Evolutionary conservation across 768 basidiomycete genomes (phyloP).

Genomic region (Tricholoma sp.): DNA sequence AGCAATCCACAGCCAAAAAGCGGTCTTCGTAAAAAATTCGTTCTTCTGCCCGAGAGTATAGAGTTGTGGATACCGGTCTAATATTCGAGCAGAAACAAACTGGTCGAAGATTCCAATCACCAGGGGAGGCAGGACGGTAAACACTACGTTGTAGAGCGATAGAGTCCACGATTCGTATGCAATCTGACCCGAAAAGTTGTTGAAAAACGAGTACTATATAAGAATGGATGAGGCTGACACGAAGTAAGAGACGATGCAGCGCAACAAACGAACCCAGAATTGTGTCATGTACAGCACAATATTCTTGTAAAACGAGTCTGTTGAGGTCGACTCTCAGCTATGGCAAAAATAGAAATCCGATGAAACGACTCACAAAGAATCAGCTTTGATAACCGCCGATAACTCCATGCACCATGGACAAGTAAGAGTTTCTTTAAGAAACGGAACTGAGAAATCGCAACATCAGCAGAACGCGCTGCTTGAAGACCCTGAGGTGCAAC

Average conservation of each 20-base stretch:
- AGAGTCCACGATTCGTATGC: conserved; percentile 99
- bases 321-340: not conserved
- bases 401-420: conserved; percentile 99
- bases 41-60: conserved; percentile 95
- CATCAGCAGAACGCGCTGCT: conserved; percentile 96
- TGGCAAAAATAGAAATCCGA: conserved; percentile 3
- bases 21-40: conserved; percentile 83
- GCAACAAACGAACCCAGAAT: conserved; percentile 71
- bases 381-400: conserved; percentile 89
- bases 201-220: conserved; percentile 93
- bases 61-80: conserved; percentile 95
- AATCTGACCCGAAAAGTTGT: conserved; percentile 98
- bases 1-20: conserved; percentile 89
- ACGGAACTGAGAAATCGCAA: conserved; percentile 97
- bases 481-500: conserved; percentile 71
- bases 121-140: conserved; percentile 92
- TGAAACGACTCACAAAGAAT: conserved; percentile 73
- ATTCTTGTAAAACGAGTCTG: conserved; percentile 99
- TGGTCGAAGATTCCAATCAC: conserved; percentile 99
- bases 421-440: conserved; percentile 91
- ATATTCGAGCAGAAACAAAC: conserved; percentile 93
- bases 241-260: not conserved
- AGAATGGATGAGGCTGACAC: not conserved
- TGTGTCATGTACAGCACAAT: conserved; percentile 98
- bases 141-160: conserved; percentile 93